Evolutionary conservation across 768 basidiomycete species (phyloP).

Genomic region (Paxillus involutus): DNA sequence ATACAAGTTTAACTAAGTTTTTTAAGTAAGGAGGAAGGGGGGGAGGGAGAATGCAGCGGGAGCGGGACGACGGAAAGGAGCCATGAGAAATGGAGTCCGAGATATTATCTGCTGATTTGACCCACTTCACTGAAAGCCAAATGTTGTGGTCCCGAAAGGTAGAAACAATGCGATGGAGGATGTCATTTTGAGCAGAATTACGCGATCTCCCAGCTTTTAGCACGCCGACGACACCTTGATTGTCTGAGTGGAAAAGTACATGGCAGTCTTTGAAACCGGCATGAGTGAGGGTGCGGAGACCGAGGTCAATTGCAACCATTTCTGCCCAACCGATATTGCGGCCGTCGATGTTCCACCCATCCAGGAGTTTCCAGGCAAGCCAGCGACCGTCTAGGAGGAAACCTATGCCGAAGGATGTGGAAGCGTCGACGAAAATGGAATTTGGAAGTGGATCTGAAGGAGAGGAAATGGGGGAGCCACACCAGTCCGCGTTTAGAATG

Average conservation of each 20-base stretch:
- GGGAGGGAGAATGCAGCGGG: too few species aligned
- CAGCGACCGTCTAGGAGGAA: neutral
- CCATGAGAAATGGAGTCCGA: neutral
- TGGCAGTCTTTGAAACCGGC: neutral
- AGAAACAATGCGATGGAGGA: neutral
- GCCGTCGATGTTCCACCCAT: neutral
- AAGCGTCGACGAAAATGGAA: neutral
- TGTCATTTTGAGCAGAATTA: neutral
- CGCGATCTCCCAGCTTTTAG: neutral
- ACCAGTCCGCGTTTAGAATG: neutral
- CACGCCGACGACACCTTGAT: neutral
- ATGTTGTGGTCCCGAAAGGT: neutral
- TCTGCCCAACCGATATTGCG: neutral
- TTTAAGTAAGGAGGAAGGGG: too few species aligned
- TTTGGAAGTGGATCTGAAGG: neutral
- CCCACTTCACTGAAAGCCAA: neutral
- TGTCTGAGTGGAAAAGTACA: neutral
- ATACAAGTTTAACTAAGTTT: too few species aligned
- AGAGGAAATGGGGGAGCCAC: neutral
- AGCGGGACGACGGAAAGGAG: neutral
- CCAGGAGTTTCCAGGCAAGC: neutral
- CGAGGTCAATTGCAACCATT: neutral
- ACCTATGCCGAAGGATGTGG: conserved; percentile 32
- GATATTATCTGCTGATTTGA: neutral
- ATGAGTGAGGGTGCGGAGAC: neutral